These are phyloP conservation scores for Fraxinus excelsior DNA, from an alignment of 257 asterid species.

Conservation along the genomic window DNA sequence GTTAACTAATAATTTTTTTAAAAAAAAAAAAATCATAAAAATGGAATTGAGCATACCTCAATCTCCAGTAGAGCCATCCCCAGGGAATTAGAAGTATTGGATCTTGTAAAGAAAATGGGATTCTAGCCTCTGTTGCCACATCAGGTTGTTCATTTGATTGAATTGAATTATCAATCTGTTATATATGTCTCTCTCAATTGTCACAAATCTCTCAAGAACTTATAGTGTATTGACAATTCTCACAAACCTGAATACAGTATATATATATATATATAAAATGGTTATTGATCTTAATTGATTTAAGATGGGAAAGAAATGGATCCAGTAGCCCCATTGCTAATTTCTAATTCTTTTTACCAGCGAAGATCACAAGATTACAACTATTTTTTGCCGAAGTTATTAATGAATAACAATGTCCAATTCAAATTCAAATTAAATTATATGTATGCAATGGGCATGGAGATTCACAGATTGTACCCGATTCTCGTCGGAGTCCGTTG, in stretches of 20 bases:
- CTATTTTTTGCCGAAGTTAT: slow-evolving; percentile 30
- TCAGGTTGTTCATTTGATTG: slow-evolving; percentile 44
- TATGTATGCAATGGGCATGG: not conserved
- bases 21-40: too few species aligned
- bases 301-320: slow-evolving; percentile 64
- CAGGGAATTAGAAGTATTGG: too few species aligned
- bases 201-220: slow-evolving; percentile 76
- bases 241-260: slow-evolving; percentile 69
- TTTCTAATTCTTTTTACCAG: slow-evolving; percentile 71
- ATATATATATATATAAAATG: too few species aligned
- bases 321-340: slow-evolving; percentile 75
- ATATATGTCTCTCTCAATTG: slow-evolving; percentile 62
- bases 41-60: too few species aligned
- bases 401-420: slow-evolving; percentile 21
- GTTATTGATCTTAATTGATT: slow-evolving; percentile 65
- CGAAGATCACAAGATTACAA: slow-evolving; percentile 77
- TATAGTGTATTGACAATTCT: slow-evolving; percentile 77
- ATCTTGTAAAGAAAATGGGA: too few species aligned
- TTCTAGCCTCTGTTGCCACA: slow-evolving; percentile 30
- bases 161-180: slow-evolving; percentile 58
- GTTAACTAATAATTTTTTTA: too few species aligned
- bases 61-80: too few species aligned
- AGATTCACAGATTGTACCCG: slow-evolving; percentile 40
- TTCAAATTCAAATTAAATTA: not conserved
- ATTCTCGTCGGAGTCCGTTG: slow-evolving; percentile 84